phyloP scores from a whole-genome alignment of 495 filamentous ascomycete genomes.

The Daldinia childiae region DNA sequence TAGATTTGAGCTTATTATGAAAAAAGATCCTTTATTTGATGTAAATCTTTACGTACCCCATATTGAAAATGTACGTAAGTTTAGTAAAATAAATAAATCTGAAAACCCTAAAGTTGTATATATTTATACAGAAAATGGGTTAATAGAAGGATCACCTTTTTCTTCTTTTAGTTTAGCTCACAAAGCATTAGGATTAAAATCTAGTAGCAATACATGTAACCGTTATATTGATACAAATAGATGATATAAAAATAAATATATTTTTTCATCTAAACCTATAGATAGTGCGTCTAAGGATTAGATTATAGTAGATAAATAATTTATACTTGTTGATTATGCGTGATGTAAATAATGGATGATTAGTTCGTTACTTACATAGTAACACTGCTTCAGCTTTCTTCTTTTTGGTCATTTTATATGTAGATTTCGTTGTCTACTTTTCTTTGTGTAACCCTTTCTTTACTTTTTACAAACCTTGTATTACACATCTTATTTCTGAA shows the following conservation, averaged over 20 bases:
- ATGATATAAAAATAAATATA: slow-evolving; percentile 6
- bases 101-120: slow-evolving; percentile 5
- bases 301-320: slow-evolving; percentile 4
- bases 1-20: slow-evolving; percentile 3
- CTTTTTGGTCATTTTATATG: no score
- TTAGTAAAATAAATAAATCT: slow-evolving; percentile 6
- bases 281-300: slow-evolving; percentile 3
- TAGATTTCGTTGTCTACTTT: no score
- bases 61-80: slow-evolving; percentile 5
- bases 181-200: slow-evolving; percentile 2
- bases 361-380: no score
- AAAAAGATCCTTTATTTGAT: slow-evolving; percentile 4
- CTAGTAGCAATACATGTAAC: slow-evolving; percentile 5
- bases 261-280: slow-evolving; percentile 5
- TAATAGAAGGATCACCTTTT: slow-evolving; percentile 3
- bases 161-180: slow-evolving; percentile 3
- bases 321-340: neutral
- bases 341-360: neutral
- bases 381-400: no score
- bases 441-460: no score
- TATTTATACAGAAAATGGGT: slow-evolving; percentile 3
- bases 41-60: neutral
- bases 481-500: no score
- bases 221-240: slow-evolving; percentile 5
- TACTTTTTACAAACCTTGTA: no score